Evolutionary conservation across 495 filamentous ascomycete genomes (phyloP).

Genomic region (Monascus purpureus): DNA sequence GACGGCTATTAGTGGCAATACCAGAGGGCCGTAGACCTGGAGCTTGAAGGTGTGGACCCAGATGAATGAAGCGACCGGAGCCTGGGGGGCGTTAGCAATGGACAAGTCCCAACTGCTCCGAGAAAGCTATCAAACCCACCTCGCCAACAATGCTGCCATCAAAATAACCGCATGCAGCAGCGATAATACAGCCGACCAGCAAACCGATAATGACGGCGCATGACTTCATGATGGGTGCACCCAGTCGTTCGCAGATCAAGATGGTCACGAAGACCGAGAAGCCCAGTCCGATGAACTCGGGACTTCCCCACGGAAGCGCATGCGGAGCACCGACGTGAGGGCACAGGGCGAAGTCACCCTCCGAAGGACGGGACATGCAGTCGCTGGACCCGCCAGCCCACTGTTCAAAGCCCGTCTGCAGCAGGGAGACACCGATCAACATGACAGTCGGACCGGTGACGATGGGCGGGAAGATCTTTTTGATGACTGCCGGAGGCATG

Average conservation of each 20-base stretch:
- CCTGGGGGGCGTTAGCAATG: too few species aligned
- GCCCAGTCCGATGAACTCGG: slow-evolving; percentile 58
- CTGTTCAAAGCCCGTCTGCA: slow-evolving; percentile 62
- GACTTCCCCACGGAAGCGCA: slow-evolving; percentile 73
- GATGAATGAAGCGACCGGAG: slow-evolving; percentile 69
- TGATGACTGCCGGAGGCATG: slow-evolving; percentile 49
- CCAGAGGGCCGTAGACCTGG: slow-evolving; percentile 66
- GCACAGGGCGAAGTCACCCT: slow-evolving; percentile 40
- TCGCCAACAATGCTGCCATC: slow-evolving; percentile 45
- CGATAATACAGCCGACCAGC: slow-evolving; percentile 68
- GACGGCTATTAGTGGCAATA: slow-evolving; percentile 71
- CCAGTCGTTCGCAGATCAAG: slow-evolving; percentile 63
- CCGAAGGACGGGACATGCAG: slow-evolving; percentile 42
- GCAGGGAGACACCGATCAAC: slow-evolving; percentile 61
- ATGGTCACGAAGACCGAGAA: slow-evolving; percentile 77
- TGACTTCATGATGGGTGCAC: slow-evolving; percentile 54
- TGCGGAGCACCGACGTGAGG: slow-evolving; percentile 62
- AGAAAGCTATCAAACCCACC: background rate
- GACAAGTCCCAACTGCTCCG: too few species aligned
- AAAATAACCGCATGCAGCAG: slow-evolving; percentile 67
- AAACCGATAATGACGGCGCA: slow-evolving; percentile 64
- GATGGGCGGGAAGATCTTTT: slow-evolving; percentile 78
- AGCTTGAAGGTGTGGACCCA: slow-evolving; percentile 86
- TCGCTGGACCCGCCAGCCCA: slow-evolving; percentile 68
- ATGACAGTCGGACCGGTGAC: slow-evolving; percentile 79